Conservation (phyloP, 352 stramenopile species). For the Phytophthora crassamura region DNA sequence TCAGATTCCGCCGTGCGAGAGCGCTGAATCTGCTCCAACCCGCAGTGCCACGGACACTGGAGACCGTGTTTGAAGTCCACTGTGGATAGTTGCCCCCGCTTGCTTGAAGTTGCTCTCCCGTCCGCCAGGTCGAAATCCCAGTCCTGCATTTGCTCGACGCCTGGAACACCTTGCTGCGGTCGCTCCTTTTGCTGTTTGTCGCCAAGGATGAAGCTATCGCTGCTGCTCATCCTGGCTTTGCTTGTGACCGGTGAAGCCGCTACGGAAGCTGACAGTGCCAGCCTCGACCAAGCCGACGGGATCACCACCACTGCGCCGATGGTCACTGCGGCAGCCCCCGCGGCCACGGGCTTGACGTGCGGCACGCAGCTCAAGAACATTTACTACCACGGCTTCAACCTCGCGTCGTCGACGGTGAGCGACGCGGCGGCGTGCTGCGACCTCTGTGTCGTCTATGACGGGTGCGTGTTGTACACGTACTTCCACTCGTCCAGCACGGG, state of each 20-base stretch:
- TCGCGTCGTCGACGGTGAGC: constrained; percentile 28
- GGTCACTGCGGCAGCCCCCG: too few relatives aligned
- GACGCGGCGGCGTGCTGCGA: constrained; percentile 40
- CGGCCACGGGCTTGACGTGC: constrained; percentile 21
- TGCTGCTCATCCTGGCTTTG: constrained; percentile 4
- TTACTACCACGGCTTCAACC: constrained; percentile 46
- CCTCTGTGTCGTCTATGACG: constrained; percentile 32
- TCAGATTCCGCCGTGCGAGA: not conserved
- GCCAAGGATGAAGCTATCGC: constrained; percentile 18
- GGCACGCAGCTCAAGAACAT: constrained; percentile 42
- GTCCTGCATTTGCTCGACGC: constrained; percentile 18
- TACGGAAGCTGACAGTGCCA: not conserved
- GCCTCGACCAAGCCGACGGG: not conserved
- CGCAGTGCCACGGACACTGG: constrained; percentile 12
- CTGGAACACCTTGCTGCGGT: not conserved
- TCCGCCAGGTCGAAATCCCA: constrained; percentile 4
- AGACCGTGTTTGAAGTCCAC: constrained; percentile 16
- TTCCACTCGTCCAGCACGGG: constrained; percentile 40
- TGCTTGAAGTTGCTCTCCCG: constrained; percentile 20
- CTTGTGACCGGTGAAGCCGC: not conserved
- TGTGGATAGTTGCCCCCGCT: constrained; percentile 11
- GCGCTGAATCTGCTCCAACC: constrained; percentile 7
- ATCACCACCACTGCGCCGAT: not conserved
- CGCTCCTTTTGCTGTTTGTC: constrained; percentile 1
- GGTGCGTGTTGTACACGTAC: constrained; percentile 56